Evolutionary conservation across 164 flowering plant genomes (phyloP), one percentile per base, ranked within the genome.

Genomic region (Macadamia integrifolia): DNA sequence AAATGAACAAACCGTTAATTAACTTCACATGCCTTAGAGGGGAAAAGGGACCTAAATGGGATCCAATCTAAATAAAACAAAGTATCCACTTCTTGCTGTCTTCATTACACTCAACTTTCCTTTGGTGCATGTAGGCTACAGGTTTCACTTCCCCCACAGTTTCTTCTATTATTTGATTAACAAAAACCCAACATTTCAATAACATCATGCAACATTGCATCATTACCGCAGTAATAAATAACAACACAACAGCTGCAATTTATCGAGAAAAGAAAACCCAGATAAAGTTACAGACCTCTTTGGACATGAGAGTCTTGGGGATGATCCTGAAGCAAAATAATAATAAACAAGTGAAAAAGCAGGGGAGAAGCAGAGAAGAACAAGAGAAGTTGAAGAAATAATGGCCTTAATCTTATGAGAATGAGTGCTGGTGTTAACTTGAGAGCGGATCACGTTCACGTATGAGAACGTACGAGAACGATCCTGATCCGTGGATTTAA

Each of bases 121-220:
- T 72, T 67, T 80, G 82, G 60, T 80, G 82, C 82, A 77, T 80
- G 69, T 75, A 72, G 6, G 78, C 78, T 31, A 80, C 82, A 3
- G 71, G 69, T 35, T 70, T 77, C 48, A 74, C 80, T 66, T 80
- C 80, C 14, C 82, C 82, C 11, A 80, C 72, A 46, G 77, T 72
- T 52, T 80, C 82, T 52, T 80, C 82, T 15, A 75, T 80, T 52
- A 80, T 56, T 80, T 80, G 72, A 35, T 2, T 1, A 35, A 32
- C 7, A 40, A 44, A 44, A 59, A 46, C 9, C 13, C 50, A 46
- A 11, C 13, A 11, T 9, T 46, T 46, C 40, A 35, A 35, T 35
- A 5, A 1, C 40, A 5, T 2, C 23, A 23, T 23, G 23, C 40
- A 2, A 35, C 40, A 35, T 35, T 35, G 40, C 3, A 5, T 35